phyloP scores from a whole-genome alignment of 352 stramenopile species.

The Pythium dissotocum region DNA sequence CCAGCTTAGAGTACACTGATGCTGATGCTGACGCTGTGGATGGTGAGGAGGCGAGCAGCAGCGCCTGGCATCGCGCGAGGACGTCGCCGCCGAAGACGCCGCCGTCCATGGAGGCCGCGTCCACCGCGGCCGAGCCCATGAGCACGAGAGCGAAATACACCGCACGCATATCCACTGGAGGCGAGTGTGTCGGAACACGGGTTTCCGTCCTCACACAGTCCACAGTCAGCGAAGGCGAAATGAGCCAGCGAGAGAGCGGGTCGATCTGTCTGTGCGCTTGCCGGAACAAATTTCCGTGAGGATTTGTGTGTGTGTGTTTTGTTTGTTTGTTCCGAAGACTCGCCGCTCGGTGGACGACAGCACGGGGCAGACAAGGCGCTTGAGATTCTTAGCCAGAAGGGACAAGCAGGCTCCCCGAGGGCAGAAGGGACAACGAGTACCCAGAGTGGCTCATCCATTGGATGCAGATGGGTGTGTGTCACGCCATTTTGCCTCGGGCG shows the following conservation, averaged over 20 bases:
- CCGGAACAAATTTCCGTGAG: neutral
- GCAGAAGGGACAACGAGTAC: neutral
- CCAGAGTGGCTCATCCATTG: neutral
- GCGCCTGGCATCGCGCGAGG: constrained; percentile 13
- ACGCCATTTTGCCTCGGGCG: neutral
- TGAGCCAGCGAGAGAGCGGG: neutral
- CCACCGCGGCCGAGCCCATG: neutral
- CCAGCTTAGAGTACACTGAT: neutral
- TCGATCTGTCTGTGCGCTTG: neutral
- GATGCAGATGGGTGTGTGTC: neutral
- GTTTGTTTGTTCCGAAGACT: neutral
- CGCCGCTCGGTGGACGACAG: neutral
- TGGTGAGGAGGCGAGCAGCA: neutral
- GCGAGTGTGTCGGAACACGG: no score
- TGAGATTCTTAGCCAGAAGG: constrained; percentile 1
- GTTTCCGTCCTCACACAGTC: constrained; percentile 4
- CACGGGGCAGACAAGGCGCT: neutral
- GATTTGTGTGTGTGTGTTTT: neutral
- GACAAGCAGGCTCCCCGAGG: neutral
- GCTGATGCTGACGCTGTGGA: neutral
- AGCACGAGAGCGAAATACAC: neutral
- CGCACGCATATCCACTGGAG: neutral
- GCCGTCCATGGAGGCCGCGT: neutral
- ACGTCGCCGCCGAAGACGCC: constrained; percentile 15
- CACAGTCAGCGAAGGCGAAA: constrained; percentile 7